These are phyloP conservation scores for Smithsoniella earleae DNA, from an alignment of 163 green algal genomes.

Conservation along the genomic window DNA sequence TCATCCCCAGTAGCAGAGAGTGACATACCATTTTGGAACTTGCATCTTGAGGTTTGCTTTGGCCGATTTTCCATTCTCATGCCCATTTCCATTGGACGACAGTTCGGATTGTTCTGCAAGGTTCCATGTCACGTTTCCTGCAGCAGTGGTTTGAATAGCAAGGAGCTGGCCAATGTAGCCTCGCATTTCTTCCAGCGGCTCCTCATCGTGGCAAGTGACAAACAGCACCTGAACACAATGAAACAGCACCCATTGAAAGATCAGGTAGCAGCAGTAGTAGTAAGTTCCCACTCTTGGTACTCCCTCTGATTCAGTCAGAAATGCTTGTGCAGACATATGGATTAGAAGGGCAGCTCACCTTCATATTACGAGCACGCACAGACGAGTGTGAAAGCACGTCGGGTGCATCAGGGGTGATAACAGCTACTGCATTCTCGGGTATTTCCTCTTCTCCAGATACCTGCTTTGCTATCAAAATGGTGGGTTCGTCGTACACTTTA, in stretches of 20 bases:
- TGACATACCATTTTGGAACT: not conserved
- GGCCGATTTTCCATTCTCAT: not conserved
- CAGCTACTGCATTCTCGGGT: slow-evolving; percentile 76
- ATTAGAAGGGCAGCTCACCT: slow-evolving; percentile 35
- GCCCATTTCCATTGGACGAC: not conserved
- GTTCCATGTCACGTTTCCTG: slow-evolving; percentile 49
- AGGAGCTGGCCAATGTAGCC: slow-evolving; percentile 40
- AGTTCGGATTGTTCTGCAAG: not conserved
- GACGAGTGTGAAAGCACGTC: slow-evolving; percentile 92
- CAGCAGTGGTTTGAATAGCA: slow-evolving; percentile 50
- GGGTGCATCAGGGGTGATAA: slow-evolving; percentile 89
- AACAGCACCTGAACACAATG: no score
- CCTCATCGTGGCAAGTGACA: slow-evolving; percentile 80
- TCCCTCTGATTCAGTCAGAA: no score
- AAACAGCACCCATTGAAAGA: no score
- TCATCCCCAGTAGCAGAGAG: no score
- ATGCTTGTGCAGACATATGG: no score
- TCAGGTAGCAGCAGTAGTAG: no score
- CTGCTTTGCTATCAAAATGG: slow-evolving; percentile 78
- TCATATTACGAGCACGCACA: slow-evolving; percentile 88
- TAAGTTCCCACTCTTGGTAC: no score
- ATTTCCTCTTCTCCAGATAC: slow-evolving; percentile 94
- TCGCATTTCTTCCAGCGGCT: slow-evolving; percentile 41
- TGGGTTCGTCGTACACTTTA: slow-evolving; percentile 76
- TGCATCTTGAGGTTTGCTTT: slow-evolving; percentile 33